These are phyloP conservation scores for Candida tunisiensis DNA, from an alignment of 1,139 yeast genomes.

Conservation along the genomic window DNA sequence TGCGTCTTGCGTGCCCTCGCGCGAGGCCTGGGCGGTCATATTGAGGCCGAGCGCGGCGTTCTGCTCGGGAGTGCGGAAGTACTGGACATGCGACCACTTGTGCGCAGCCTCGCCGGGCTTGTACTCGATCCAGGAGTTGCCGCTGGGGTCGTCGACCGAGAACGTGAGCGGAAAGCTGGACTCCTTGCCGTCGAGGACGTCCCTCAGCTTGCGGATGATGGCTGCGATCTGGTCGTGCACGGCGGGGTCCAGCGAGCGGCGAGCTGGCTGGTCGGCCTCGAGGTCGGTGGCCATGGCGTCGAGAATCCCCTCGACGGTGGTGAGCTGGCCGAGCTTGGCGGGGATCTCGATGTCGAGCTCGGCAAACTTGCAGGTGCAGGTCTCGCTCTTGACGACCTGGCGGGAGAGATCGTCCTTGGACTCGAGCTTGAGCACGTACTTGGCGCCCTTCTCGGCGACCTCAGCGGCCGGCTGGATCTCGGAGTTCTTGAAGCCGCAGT, in stretches of 20 bases:
- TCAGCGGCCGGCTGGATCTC: slow-evolving; percentile 88
- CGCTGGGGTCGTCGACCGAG: slow-evolving; percentile 83
- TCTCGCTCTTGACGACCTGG: slow-evolving; percentile 84
- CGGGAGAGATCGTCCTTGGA: slow-evolving; percentile 62
- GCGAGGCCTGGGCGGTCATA: slow-evolving; percentile 31
- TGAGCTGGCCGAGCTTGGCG: slow-evolving; percentile 82
- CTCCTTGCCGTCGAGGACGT: slow-evolving; percentile 38
- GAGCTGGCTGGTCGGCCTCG: slow-evolving; percentile 59
- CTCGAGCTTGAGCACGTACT: slow-evolving; percentile 58
- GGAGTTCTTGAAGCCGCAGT: slow-evolving; percentile 79
- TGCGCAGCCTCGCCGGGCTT: slow-evolving; percentile 78
- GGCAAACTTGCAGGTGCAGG: slow-evolving; percentile 63
- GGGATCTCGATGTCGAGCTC: slow-evolving; percentile 93
- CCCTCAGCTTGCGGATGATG: slow-evolving; percentile 37
- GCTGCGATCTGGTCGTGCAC: slow-evolving; percentile 56
- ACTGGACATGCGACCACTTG: slow-evolving; percentile 80
- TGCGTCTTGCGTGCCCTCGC: slow-evolving; percentile 19
- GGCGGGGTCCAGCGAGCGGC: slow-evolving; percentile 61
- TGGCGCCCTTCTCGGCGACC: slow-evolving; percentile 67
- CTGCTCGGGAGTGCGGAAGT: slow-evolving; percentile 77
- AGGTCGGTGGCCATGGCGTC: slow-evolving; percentile 76
- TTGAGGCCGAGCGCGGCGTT: slow-evolving; percentile 75
- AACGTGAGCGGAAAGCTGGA: slow-evolving; percentile 72
- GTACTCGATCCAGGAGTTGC: slow-evolving; percentile 93
- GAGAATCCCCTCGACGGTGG: slow-evolving; percentile 81